A percentile compares a stretch with the other conserved stretches of the same genome.
These are phyloP conservation scores for Oxytropis ochrocephala DNA, from an alignment of 306 rosid genomes.

Conservation along the genomic window DNA sequence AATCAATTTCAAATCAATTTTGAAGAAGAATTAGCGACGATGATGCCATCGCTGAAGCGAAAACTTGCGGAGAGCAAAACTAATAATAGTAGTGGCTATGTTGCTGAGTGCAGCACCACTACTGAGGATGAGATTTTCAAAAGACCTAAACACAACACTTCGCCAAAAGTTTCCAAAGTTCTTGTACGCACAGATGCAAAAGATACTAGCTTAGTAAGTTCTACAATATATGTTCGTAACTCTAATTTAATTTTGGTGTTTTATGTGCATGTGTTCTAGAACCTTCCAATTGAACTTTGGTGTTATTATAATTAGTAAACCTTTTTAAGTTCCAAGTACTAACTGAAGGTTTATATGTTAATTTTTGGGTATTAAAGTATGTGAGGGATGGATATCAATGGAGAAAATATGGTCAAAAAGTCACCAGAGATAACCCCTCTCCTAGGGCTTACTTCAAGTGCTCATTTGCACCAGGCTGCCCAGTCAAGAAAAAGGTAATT, in stretches of 20 bases:
- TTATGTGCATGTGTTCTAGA: not conserved
- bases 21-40: not conserved
- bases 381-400: slow-evolving; percentile 94
- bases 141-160: slow-evolving; percentile 30
- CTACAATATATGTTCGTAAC: not conserved
- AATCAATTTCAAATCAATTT: not conserved
- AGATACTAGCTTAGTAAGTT: slow-evolving; percentile 57
- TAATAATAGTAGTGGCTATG: not conserved
- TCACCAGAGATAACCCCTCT: slow-evolving; percentile 88
- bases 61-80: slow-evolving; percentile 21
- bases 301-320: too few relatives aligned
- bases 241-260: not conserved
- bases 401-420: slow-evolving; percentile 97
- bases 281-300: too few relatives aligned
- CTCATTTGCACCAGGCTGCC: slow-evolving; percentile 75
- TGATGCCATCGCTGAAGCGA: slow-evolving; percentile 42
- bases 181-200: slow-evolving; percentile 51
- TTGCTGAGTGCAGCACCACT: slow-evolving; percentile 38
- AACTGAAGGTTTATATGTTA: not conserved
- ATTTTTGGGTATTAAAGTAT: slow-evolving; percentile 29
- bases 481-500: slow-evolving; percentile 86
- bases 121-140: slow-evolving; percentile 45
- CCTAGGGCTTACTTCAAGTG: slow-evolving; percentile 97
- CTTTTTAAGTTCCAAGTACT: not conserved
- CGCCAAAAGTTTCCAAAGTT: slow-evolving; percentile 47